A percentile compares a stretch with the other conserved stretches of the same genome.
Evolutionary conservation across 768 basidiomycete genomes (phyloP).

Genomic region (Imleria badia): DNA sequence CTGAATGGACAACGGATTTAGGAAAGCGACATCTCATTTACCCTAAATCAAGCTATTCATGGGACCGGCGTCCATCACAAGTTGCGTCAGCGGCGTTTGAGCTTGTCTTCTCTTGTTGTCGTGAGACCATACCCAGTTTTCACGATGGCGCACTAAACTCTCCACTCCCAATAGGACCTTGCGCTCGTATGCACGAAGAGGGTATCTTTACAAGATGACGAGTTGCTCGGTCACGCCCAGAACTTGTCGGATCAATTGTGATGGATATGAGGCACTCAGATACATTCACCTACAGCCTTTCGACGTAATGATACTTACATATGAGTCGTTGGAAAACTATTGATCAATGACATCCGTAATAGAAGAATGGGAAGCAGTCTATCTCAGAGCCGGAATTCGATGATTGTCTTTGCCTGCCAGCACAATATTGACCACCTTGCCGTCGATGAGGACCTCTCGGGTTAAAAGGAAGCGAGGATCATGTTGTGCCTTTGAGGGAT

Average conservation of each 20-base stretch:
- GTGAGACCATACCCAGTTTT: slow-evolving; percentile 6
- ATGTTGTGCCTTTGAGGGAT: slow-evolving; percentile 65
- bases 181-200: slow-evolving; percentile 15
- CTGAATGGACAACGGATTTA: slow-evolving; percentile 7
- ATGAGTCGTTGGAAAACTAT: background rate
- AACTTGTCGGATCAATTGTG: background rate
- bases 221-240: too few relatives aligned
- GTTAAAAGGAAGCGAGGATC: slow-evolving; percentile 46
- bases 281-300: background rate
- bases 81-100: slow-evolving; percentile 12
- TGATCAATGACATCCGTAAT: background rate
- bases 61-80: background rate
- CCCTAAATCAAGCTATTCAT: slow-evolving; percentile 7
- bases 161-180: slow-evolving; percentile 21
- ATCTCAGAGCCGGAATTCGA: slow-evolving; percentile 48
- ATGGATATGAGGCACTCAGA: background rate
- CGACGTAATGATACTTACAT: slow-evolving; percentile 4
- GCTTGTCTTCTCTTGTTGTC: slow-evolving; percentile 21
- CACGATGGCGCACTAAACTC: background rate
- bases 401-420: slow-evolving; percentile 76
- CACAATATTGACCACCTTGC: slow-evolving; percentile 59
- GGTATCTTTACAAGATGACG: background rate
- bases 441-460: slow-evolving; percentile 54
- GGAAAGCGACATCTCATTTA: slow-evolving; percentile 2
- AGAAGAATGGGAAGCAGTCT: background rate